Conservation (phyloP, 371 early-diverging fungal species). For the Mortierella sp. region DNA sequence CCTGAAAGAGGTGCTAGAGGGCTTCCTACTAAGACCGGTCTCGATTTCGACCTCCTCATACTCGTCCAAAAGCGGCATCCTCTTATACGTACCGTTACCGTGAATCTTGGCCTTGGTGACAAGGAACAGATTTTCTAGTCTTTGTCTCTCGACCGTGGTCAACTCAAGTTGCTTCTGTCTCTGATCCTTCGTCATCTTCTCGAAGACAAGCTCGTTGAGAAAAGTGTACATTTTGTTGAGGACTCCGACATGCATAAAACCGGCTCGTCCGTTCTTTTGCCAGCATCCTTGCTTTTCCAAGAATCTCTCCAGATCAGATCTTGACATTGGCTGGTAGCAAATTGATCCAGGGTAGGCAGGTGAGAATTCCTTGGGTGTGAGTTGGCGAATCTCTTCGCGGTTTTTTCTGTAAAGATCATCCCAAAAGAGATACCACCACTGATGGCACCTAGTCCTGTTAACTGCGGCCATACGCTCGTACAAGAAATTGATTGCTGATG, state of each 20-base stretch:
- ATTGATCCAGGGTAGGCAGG: slow-evolving; percentile 69
- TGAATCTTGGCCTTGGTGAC: slow-evolving; percentile 49
- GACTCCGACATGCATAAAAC: slow-evolving; percentile 64
- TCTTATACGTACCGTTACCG: slow-evolving; percentile 37
- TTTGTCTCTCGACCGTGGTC: slow-evolving; percentile 43
- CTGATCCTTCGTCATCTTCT: slow-evolving; percentile 51
- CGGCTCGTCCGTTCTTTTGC: slow-evolving; percentile 54
- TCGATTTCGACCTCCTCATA: slow-evolving; percentile 1
- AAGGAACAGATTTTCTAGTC: slow-evolving; percentile 42
- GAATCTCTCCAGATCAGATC: slow-evolving; percentile 64
- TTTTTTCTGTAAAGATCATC: slow-evolving; percentile 73
- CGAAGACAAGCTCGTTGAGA: slow-evolving; percentile 57
- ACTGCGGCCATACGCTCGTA: slow-evolving; percentile 67
- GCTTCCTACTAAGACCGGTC: slow-evolving; percentile 8
- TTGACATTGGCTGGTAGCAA: slow-evolving; percentile 68
- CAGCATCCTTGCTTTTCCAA: slow-evolving; percentile 65
- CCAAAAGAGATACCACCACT: slow-evolving; percentile 75
- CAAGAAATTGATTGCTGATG: slow-evolving; percentile 59
- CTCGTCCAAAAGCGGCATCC: slow-evolving; percentile 14
- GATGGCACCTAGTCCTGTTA: slow-evolving; percentile 57
- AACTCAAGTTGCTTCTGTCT: slow-evolving; percentile 43
- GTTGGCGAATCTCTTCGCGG: slow-evolving; percentile 55
- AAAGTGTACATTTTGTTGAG: slow-evolving; percentile 65
- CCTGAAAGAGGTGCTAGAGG: slow-evolving; percentile 2
- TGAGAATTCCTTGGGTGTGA: slow-evolving; percentile 64